A percentile compares a stretch with the other conserved stretches of the same genome.
Evolutionary conservation across 2,329 filamentous ascomycete genomes (phyloP).

Genomic region (Onygena corvina): DNA sequence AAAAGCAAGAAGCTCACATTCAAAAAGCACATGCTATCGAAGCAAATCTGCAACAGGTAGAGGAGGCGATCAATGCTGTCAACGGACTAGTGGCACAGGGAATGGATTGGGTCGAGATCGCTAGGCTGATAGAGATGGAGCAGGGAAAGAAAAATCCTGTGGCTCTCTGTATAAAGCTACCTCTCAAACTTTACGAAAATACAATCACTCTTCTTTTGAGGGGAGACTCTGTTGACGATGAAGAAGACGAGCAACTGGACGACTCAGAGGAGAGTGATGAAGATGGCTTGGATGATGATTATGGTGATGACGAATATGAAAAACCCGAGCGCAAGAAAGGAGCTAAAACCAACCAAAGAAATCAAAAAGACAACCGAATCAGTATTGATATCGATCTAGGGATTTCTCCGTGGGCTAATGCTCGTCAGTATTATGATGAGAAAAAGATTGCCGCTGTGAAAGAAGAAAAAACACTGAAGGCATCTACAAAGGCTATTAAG

Average conservation of each 20-base stretch:
- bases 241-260: conserved; percentile 34
- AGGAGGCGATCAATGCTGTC: conserved; percentile 84
- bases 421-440: conserved; percentile 82
- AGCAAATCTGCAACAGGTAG: conserved; percentile 78
- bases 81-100: conserved; percentile 84
- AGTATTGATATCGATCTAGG: conserved; percentile 74
- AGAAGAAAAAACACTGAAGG: conserved; percentile 71
- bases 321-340: not conserved
- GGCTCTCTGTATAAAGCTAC: conserved; percentile 72
- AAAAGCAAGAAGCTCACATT: conserved; percentile 68
- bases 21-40: conserved; percentile 84
- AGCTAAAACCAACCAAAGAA: conserved; percentile 15
- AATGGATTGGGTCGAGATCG: conserved; percentile 96
- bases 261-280: conserved; percentile 34
- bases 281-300: conserved; percentile 20
- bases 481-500: conserved; percentile 71
- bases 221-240: conserved; percentile 53
- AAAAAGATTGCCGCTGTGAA: conserved; percentile 74
- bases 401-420: conserved; percentile 77
- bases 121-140: conserved; percentile 74
- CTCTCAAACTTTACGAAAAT: conserved; percentile 82
- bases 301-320: conserved; percentile 8
- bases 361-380: conserved; percentile 35
- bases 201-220: conserved; percentile 67
- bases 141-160: conserved; percentile 71